Conservation (phyloP, 2,329 filamentous ascomycete species). For the Aspergillus tanneri region DNA sequence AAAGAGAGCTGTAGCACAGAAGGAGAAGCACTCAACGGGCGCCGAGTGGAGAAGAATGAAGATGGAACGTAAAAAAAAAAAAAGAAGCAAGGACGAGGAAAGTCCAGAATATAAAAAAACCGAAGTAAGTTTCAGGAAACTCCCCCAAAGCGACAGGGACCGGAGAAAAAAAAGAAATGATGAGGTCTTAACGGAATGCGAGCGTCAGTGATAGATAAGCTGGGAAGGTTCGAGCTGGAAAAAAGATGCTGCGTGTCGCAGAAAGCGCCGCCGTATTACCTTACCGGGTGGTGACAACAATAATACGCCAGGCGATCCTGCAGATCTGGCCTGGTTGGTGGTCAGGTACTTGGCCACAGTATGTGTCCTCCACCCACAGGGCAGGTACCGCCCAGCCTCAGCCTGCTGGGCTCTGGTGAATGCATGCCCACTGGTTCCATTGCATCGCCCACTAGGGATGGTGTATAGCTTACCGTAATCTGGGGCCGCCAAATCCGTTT, state of each 20-base stretch:
- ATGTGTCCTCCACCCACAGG: conserved; percentile 8
- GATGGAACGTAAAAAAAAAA: conserved; percentile 17
- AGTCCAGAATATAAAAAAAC: conserved; percentile 11
- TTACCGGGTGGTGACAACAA: conserved; percentile 17
- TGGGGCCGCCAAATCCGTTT: conserved; percentile 19
- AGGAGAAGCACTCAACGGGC: conserved; percentile 1
- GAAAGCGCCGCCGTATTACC: background rate
- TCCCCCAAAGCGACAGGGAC: conserved; percentile 8
- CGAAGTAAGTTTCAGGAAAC: too few species aligned
- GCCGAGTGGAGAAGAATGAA: conserved; percentile 14
- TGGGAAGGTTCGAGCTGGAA: conserved; percentile 19
- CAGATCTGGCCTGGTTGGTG: conserved; percentile 11
- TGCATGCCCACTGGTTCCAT: background rate
- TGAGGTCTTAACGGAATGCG: conserved; percentile 12
- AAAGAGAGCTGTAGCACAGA: too few species aligned
- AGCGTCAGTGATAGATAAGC: conserved; percentile 17
- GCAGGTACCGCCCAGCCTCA: conserved; percentile 14
- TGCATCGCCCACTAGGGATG: background rate
- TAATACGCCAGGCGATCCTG: conserved; percentile 20
- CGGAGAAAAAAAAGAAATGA: conserved; percentile 26
- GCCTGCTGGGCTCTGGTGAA: background rate
- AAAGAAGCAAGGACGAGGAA: conserved; percentile 21
- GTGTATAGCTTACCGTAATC: conserved; percentile 7
- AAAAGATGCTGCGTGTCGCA: conserved; percentile 26
- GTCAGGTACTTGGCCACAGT: conserved; percentile 14